phyloP scores from a whole-genome alignment of 164 flowering plant genomes.

The Vitis rotundifolia region DNA sequence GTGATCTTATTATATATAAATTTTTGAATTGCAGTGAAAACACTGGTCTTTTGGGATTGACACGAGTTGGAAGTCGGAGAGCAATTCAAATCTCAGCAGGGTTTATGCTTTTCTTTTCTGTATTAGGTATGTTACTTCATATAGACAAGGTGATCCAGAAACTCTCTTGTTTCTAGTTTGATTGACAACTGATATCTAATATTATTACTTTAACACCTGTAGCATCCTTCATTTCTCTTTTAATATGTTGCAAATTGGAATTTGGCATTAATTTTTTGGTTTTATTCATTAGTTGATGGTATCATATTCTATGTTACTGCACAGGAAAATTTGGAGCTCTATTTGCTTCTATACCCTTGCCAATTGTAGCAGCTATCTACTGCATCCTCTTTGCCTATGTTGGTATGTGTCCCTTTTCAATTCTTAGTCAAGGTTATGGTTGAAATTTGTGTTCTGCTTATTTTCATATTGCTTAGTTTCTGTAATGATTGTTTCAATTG shows the following conservation, averaged over 20 bases:
- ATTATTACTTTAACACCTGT: no score
- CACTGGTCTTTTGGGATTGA: slow-evolving; percentile 64
- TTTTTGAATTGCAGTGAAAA: slow-evolving; percentile 38
- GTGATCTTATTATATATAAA: neutral
- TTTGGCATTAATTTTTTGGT: neutral
- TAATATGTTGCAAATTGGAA: neutral
- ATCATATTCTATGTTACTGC: neutral
- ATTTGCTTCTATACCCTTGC: slow-evolving; percentile 68
- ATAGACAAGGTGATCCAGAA: neutral
- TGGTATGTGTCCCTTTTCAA: slow-evolving; percentile 32
- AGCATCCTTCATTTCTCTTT: neutral
- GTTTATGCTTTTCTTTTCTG: slow-evolving; percentile 75
- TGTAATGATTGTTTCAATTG: neutral
- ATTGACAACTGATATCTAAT: neutral
- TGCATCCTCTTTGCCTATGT: slow-evolving; percentile 68
- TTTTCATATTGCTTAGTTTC: neutral
- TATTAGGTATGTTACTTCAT: slow-evolving; percentile 41
- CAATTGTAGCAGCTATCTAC: slow-evolving; percentile 65
- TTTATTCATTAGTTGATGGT: neutral
- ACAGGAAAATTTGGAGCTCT: slow-evolving; percentile 76
- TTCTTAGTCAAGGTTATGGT: neutral
- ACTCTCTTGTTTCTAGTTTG: no score
- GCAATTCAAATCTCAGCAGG: slow-evolving; percentile 63
- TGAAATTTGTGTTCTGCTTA: neutral
- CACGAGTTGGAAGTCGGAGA: slow-evolving; percentile 72